Percentiles rank a stretch among this genome's conserved stretches.
These are phyloP conservation scores for Annona squamosa DNA, from an alignment of 164 flowering plant genomes.

Conservation along the genomic window DNA sequence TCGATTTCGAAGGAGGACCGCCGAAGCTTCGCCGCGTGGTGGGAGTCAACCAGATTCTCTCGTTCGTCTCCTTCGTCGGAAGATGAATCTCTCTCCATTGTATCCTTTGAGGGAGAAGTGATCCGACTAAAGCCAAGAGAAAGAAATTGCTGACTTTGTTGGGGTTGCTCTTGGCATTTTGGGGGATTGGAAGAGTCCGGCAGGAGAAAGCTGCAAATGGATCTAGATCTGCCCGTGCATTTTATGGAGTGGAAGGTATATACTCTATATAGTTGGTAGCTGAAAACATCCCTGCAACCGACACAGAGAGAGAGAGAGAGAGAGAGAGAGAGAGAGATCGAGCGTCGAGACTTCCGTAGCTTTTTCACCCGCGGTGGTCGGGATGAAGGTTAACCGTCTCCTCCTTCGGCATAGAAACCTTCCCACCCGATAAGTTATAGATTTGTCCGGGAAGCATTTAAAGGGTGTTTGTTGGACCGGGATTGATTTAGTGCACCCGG, in stretches of 20 bases:
- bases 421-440: no score
- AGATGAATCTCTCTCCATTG: slow-evolving; percentile 25
- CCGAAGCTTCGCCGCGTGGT: slow-evolving; percentile 23
- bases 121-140: background rate
- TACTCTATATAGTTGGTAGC: background rate
- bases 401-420: no score
- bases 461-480: no score
- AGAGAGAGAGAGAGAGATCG: no score
- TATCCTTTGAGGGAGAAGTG: background rate
- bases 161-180: background rate
- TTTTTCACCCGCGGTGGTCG: no score
- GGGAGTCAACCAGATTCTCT: slow-evolving; percentile 32
- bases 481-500: no score
- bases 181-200: background rate
- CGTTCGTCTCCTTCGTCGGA: slow-evolving; percentile 64
- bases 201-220: background rate
- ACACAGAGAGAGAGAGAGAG: background rate
- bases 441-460: no score
- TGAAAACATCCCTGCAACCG: background rate
- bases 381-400: no score
- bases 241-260: background rate
- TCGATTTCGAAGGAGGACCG: slow-evolving; percentile 16
- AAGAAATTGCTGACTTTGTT: background rate
- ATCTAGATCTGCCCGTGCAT: background rate
- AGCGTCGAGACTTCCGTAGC: no score